A percentile compares a stretch with the other conserved stretches of the same genome.
Evolutionary conservation across 2,329 filamentous ascomycete genomes (phyloP).

Genomic region (Scolecobasidium constrictum): DNA sequence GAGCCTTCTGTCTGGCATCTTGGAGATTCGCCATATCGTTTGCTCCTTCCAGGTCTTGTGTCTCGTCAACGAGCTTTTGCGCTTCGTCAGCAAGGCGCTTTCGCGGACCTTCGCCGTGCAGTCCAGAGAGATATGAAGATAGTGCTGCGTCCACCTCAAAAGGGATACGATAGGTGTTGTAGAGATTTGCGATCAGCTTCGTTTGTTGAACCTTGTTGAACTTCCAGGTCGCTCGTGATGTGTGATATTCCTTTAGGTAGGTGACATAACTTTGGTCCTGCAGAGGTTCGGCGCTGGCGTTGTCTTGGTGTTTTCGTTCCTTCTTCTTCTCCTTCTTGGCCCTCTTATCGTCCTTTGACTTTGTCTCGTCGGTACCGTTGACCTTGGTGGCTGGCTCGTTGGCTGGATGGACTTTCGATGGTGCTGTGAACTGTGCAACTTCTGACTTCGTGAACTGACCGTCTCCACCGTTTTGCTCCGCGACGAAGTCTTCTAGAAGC

Average conservation of each 20-base stretch:
- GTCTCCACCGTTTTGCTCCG: constrained; percentile 14
- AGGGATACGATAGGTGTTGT: constrained; percentile 62
- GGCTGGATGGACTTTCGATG: constrained; percentile 15
- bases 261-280: constrained; percentile 42
- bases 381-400: constrained; percentile 10
- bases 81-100: constrained; percentile 2
- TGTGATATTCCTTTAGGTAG: constrained; percentile 69
- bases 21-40: neutral
- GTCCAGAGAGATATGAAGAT: constrained; percentile 64
- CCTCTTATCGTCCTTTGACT: neutral
- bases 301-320: constrained; percentile 5
- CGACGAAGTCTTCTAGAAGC: constrained; percentile 33
- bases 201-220: constrained; percentile 94
- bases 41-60: constrained; percentile 2
- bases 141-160: constrained; percentile 57
- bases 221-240: constrained; percentile 66
- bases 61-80: constrained; percentile 6
- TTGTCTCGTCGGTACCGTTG: neutral
- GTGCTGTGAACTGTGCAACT: constrained; percentile 16
- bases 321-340: constrained; percentile 3
- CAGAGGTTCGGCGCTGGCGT: constrained; percentile 17
- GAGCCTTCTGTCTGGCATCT: constrained; percentile 1
- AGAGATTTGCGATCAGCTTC: constrained; percentile 71
- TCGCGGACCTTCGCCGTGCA: constrained; percentile 60
- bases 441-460: constrained; percentile 11